Evolutionary conservation across 352 stramenopile genomes (phyloP).

Genomic region (Pythium volutum): DNA sequence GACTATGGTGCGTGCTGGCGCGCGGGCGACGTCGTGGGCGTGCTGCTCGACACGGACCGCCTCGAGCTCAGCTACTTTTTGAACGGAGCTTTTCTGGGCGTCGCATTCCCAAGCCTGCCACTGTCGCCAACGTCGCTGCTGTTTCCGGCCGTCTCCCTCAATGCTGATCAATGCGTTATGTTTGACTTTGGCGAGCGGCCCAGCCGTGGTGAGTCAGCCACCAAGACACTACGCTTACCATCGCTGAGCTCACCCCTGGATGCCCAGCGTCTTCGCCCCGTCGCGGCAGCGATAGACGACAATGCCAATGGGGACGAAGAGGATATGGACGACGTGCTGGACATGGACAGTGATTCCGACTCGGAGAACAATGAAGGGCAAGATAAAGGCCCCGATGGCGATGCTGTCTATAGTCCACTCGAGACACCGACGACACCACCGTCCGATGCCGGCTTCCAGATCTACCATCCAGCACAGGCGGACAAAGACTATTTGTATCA

Average conservation of each 20-base stretch:
- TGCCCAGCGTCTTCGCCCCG: constrained; percentile 3
- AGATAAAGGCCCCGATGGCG: neutral
- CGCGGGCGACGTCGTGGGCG: constrained; percentile 80
- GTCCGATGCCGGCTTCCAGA: neutral
- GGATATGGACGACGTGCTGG: neutral
- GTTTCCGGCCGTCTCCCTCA: constrained; percentile 83
- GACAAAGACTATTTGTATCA: neutral
- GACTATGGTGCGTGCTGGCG: constrained; percentile 87
- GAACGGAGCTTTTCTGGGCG: constrained; percentile 88
- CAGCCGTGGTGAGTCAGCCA: neutral
- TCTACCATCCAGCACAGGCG: neutral
- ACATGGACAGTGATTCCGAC: neutral
- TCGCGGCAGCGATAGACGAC: constrained; percentile 7
- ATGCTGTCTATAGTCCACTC: neutral
- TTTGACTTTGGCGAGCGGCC: constrained; percentile 73
- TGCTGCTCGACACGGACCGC: constrained; percentile 82
- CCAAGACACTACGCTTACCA: neutral
- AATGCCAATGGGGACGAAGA: neutral
- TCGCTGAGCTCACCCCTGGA: constrained; percentile 10
- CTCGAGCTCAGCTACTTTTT: constrained; percentile 88
- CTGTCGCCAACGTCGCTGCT: constrained; percentile 47
- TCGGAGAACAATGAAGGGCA: neutral
- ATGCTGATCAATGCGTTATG: constrained; percentile 68
- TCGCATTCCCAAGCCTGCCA: constrained; percentile 67
- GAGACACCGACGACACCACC: constrained; percentile 2